Evolutionary conservation across 768 basidiomycete species (phyloP).

Genomic region (Suillus plorans): DNA sequence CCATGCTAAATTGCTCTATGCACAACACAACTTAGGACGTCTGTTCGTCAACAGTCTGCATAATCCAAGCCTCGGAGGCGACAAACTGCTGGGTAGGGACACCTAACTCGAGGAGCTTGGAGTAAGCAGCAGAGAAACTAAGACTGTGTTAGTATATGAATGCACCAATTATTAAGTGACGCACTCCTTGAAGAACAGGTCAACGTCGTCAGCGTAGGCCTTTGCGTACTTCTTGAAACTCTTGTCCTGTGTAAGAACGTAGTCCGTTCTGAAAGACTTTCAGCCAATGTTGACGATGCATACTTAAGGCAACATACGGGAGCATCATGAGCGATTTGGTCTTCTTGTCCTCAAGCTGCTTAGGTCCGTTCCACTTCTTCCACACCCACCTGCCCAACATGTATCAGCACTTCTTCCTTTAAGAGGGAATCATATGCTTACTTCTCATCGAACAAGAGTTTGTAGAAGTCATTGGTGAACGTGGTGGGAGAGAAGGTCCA

Average conservation of each 20-base stretch:
- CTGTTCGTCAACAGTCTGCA: slow-evolving; percentile 35
- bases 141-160: background rate
- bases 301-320: slow-evolving; percentile 54
- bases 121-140: slow-evolving; percentile 81
- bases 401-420: background rate
- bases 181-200: slow-evolving; percentile 93
- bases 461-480: slow-evolving; percentile 84
- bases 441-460: slow-evolving; percentile 85
- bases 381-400: slow-evolving; percentile 65
- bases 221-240: slow-evolving; percentile 86
- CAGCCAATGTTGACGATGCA: background rate
- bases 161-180: slow-evolving; percentile 25
- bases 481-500: slow-evolving; percentile 95
- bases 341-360: slow-evolving; percentile 92
- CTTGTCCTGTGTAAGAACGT: slow-evolving; percentile 87
- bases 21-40: slow-evolving; percentile 3
- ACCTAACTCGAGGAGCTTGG: slow-evolving; percentile 88
- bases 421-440: slow-evolving; percentile 28
- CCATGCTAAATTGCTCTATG: background rate
- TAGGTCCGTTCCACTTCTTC: slow-evolving; percentile 93
- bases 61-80: slow-evolving; percentile 68
- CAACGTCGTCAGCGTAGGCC: slow-evolving; percentile 82
- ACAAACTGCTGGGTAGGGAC: slow-evolving; percentile 82
- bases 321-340: slow-evolving; percentile 93
- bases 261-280: slow-evolving; percentile 63